Base-by-base conservation (phyloP, 257 asterid genomes). In the Plectranthus barbatus region DNA sequence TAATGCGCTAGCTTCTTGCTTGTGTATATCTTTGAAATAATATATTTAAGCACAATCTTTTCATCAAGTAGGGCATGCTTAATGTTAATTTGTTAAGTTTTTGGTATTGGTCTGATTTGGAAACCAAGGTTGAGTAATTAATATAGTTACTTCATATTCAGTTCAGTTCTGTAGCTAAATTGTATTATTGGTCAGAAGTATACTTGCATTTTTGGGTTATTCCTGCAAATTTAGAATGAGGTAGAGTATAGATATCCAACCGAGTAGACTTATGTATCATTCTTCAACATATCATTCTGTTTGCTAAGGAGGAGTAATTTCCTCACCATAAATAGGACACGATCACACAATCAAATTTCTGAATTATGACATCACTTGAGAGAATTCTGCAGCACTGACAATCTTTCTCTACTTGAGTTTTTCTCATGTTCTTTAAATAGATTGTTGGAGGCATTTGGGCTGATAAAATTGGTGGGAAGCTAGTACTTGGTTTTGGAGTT, bases 361-460 rank as follows among this genome's bases (percentile, higher is more conserved):
- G 55, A 40, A 10, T 19, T 62, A 42, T 47, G 55, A 42, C 20
- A 56, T 60, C 67, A 15, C 10, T 37, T 53, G 5, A 26, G 24
- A 41, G 64, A 42, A 31, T 64, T 36, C 46, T 55, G 49, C 54
- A 41, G 23, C 58, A 17, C 36, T 19, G 59, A 11, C 8, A 33
- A 10, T 1, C 23, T 23, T 63, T 55, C 29, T 65, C 9, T 59
- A 47, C 58, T 44, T 17, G 55, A 71, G 18, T 51, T 60, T 57
- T 51, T 69, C 24, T 20, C 23, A 10, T 59, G 44, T 23, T 12
- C 66, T 63, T 52, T 63, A 53, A 49, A 58, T 70, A 93, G 99
- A 90, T 93, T 72, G 82, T 79, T 59, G 99, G 99, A 74, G 99
- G 99, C 75, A 93, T 93, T 72, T 90, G 96, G 99, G 99, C 99